Base-by-base conservation (phyloP, 163 green algal genomes). In the Coccomyxa subellipsoidea region DNA sequence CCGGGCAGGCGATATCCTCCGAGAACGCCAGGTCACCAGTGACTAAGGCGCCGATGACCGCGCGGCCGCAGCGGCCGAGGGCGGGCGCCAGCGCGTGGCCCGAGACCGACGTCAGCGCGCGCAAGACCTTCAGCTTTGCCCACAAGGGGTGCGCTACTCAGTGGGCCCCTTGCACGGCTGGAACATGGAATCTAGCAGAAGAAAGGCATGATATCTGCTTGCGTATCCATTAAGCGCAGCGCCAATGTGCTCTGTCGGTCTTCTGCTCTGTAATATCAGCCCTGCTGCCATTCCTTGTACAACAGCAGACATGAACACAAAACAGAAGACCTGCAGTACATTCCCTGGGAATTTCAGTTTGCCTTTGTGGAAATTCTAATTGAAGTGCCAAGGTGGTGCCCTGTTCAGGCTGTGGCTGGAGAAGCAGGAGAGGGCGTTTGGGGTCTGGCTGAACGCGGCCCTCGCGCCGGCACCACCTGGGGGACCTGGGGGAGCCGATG, bases 351-450 rank as follows among this genome's bases (percentile, higher is more conserved):
- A n/a, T n/a, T n/a, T n/a, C n/a, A n/a, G n/a, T n/a, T n/a, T n/a
- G n/a, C n/a, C n/a, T n/a, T n/a, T n/a, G n/a, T n/a, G n/a, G n/a
- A n/a, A n/a, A n/a, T n/a, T n/a, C n/a, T n/a, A n/a, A n/a, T n/a
- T n/a, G n/a, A n/a, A n/a, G n/a, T n/a, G n/a, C n/a, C n/a, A n/a
- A n/a, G n/a, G n/a, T n/a, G n/a, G n/a, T n/a, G n/a, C n/a, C n/a
- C n/a, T n/a, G n/a, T n/a, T n/a, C 83, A 90, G 88, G 39, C 34
- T 85, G 37, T 92, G 85, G 80, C 76, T 94, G 81, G 87, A 92
- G 29, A 92, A 94, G 80, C 92, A 96, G 83, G 92, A 96, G 81
- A 70, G 75, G 15, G 91, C 90, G 0, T 92, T 95, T 77, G 79
- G 79, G 53, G 83, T 82, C 0, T 96, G 93, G 93, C 82, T 95